These are phyloP conservation scores for Gonium pectorale DNA, from an alignment of 139 green algal genomes.

Conservation along the genomic window DNA sequence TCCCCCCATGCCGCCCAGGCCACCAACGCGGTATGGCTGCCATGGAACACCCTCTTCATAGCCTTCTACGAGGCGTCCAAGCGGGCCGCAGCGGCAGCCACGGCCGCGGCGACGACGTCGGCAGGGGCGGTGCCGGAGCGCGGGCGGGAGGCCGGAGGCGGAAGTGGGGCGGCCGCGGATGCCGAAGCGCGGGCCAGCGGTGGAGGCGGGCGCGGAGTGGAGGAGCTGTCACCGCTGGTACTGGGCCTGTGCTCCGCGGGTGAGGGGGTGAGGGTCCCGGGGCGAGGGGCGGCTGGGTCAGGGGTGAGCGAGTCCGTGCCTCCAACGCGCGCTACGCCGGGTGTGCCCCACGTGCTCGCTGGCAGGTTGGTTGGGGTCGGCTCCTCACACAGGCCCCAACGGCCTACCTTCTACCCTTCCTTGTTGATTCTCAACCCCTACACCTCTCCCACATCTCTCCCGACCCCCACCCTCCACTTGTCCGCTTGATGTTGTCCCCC, in stretches of 20 bases:
- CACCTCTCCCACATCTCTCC: neutral
- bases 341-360: neutral
- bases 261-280: neutral
- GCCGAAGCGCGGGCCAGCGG: neutral
- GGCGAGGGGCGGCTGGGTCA: neutral
- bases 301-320: neutral
- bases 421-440: neutral
- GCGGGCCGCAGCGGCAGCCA: constrained; percentile 14
- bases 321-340: too few species aligned
- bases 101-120: neutral
- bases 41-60: constrained; percentile 88
- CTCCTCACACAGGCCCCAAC: too few species aligned
- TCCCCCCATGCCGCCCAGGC: too few species aligned
- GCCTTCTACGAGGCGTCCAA: constrained; percentile 76
- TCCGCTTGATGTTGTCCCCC: neutral
- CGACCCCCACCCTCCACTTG: neutral
- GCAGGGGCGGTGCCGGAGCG: too few species aligned
- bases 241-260: constrained; percentile 58
- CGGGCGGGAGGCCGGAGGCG: too few species aligned
- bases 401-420: neutral
- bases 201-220: neutral
- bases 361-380: neutral
- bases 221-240: constrained; percentile 45
- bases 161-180: neutral
- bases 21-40: constrained; percentile 87